Evolutionary conservation across 495 filamentous ascomycete species (phyloP).

Genomic region (Aspergillus bridgeri): DNA sequence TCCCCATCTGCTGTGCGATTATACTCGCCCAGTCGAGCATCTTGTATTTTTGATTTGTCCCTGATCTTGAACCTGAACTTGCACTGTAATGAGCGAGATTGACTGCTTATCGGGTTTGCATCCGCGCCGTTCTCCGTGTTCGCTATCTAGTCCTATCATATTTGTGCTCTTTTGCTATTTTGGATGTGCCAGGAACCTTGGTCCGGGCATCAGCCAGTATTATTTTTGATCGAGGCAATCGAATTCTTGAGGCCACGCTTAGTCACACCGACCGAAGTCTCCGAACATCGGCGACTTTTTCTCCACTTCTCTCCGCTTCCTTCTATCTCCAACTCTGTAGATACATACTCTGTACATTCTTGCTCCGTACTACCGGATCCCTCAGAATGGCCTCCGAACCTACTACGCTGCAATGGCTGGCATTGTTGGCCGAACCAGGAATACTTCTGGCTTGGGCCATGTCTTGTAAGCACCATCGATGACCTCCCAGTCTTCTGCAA

Average conservation of each 20-base stretch:
- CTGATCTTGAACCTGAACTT: slow-evolving; percentile 12
- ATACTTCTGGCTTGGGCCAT: slow-evolving; percentile 30
- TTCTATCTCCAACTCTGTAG: no score
- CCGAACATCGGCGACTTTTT: background rate
- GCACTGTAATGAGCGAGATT: slow-evolving; percentile 16
- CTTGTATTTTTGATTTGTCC: slow-evolving; percentile 16
- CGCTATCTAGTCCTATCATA: background rate
- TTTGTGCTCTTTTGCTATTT: background rate
- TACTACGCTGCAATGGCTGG: slow-evolving; percentile 18
- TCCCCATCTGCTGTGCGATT: slow-evolving; percentile 16
- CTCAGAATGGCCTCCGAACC: slow-evolving; percentile 10
- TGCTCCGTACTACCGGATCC: no score
- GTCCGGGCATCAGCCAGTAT: background rate
- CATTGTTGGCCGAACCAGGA: slow-evolving; percentile 28
- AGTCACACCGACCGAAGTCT: background rate
- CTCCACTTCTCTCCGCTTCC: background rate
- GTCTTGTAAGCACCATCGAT: slow-evolving; percentile 27
- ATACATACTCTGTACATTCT: no score
- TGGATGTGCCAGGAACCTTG: background rate
- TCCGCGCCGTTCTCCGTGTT: slow-evolving; percentile 8
- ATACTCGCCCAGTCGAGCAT: slow-evolving; percentile 1
- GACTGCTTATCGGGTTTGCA: slow-evolving; percentile 10
- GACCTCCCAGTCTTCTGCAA: background rate
- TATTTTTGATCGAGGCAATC: background rate
- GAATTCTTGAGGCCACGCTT: background rate